Base-by-base conservation (phyloP, 176 grass and related monocot genomes). In the Echinochloa phyllopogon region DNA sequence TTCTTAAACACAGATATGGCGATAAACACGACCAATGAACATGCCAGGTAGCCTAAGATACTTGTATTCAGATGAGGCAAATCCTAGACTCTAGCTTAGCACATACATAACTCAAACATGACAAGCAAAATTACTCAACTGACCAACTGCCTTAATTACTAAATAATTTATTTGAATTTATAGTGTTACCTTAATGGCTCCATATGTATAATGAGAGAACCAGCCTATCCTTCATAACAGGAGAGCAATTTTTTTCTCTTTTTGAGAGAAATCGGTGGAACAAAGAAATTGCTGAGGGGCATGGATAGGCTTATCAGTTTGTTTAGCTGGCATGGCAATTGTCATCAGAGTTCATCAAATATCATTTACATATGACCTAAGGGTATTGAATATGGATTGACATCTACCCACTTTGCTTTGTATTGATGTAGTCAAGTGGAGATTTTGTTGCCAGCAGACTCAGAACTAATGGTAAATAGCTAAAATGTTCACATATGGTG, bases 51-150 rank as follows among this genome's bases (percentile, higher is more conserved):
- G 36, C 40, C 41, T 74, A 58, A 72, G 3, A 36, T 60, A 69
- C 9, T 67, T 75, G 66, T 53, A 43, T 75, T 79, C 17, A 53
- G 17, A n/a, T 24, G 57, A 85, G 41, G 55, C 43, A 90, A 43
- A 83, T 58, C 63, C 64, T 79, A 78, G 42, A 45, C 3, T 20
- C 38, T 51, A 63, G 52, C 60, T n/a, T 21, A 57, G 20, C 10
- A 77, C 12, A 61, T 68, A 52, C 25, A 52, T 75, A 40, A 49
- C 29, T 69, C 65, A 80, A 53, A 33, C 40, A 63, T 63, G 49
- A 60, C 52, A 70, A 52, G 48, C 43, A 72, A 45, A 36, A 4
- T 74, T 38, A 75, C 67, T 27, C 7, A 69, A 77, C 44, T 76
- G 33, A 57, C 48, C 10, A 44, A 27, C 38, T 87, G 27, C 39